These are phyloP conservation scores for Pezicula radicicola DNA, from an alignment of 2,329 filamentous ascomycete genomes.

Conservation along the genomic window DNA sequence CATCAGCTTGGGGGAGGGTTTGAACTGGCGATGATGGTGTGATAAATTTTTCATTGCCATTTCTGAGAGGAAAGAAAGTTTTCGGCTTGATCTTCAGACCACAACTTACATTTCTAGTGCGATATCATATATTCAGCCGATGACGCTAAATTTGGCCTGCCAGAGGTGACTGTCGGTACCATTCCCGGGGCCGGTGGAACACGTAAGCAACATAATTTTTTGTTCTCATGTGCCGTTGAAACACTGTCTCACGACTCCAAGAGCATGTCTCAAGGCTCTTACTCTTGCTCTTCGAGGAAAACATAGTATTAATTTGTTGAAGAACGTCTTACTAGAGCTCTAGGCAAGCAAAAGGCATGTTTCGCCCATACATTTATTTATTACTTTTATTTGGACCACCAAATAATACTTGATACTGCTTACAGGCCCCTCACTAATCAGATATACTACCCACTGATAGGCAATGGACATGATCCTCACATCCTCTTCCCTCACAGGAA, in stretches of 20 bases:
- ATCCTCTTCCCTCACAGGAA: slow-evolving; percentile 12
- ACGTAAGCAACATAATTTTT: slow-evolving; percentile 1
- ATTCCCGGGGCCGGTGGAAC: slow-evolving; percentile 29
- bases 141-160: slow-evolving; percentile 27
- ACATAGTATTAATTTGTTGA: too few relatives aligned
- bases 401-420: too few relatives aligned
- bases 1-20: slow-evolving; percentile 46
- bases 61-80: too few relatives aligned
- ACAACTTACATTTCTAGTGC: slow-evolving; percentile 20
- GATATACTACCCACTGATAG: slow-evolving; percentile 3
- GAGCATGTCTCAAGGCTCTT: too few relatives aligned
- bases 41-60: slow-evolving; percentile 1
- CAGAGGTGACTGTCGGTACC: slow-evolving; percentile 29
- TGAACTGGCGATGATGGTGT: slow-evolving; percentile 44
- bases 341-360: slow-evolving; percentile 33
- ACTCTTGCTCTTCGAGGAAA: too few relatives aligned
- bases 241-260: too few relatives aligned
- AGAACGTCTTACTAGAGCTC: slow-evolving; percentile 28
- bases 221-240: too few relatives aligned
- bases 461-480: slow-evolving; percentile 25
- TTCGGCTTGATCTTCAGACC: too few relatives aligned
- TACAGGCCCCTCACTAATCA: neutral
- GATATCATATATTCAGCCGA: slow-evolving; percentile 32
- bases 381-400: too few relatives aligned
- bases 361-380: neutral